Base-by-base conservation (phyloP, 495 filamentous ascomycete species). In the Daldinia grandis region DNA sequence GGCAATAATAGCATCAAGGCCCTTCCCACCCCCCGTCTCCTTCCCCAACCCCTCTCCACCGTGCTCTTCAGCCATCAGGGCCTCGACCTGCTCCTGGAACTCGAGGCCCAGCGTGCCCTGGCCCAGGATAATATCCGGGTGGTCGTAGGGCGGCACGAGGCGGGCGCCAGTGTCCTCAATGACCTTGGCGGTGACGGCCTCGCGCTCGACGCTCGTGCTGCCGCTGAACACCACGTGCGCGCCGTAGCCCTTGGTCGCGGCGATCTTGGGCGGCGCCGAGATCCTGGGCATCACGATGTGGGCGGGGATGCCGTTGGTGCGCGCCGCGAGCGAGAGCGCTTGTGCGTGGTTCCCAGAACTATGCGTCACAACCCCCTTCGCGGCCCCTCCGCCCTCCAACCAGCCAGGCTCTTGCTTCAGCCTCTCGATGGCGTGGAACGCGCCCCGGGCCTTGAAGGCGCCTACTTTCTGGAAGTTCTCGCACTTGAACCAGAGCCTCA, bases 341-440 rank as follows among this genome's bases (percentile, higher is more conserved):
- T 97, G 93, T 0, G 95, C 95, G 80, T 99, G 95, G 82, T 99
- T 98, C 28, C 95, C 95, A 75, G 89, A 92, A 76, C 91, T 94
- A 82, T 98, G 95, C 72, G 95, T 99, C 55, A 95, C 87, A 3
- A 98, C 95, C 4, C 94, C 95, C 73, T 79, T 87, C 76, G 81
- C 80, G 70, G 76, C 78, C 1, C 78, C 82, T 1, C 78, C 81
- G 1, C 83, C 80, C 62, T 83, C 85, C 27, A 83, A 79, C 79
- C 87, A 87, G 31, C 89, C 86, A 10, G 88, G 85, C 65, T 90
- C 87, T 62, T 84, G 81, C 59, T 87, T 87, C 67, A 99, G 78
- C n/a, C 91, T 77, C 56, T 88, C 82, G 47, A 99, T 76, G 2
- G 95, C 95, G 82, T 98, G 93, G 69, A 96, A 96, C 1, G 95